Conservation (phyloP, 129 eudicot genomes). For the Tanacetum coccineum region DNA sequence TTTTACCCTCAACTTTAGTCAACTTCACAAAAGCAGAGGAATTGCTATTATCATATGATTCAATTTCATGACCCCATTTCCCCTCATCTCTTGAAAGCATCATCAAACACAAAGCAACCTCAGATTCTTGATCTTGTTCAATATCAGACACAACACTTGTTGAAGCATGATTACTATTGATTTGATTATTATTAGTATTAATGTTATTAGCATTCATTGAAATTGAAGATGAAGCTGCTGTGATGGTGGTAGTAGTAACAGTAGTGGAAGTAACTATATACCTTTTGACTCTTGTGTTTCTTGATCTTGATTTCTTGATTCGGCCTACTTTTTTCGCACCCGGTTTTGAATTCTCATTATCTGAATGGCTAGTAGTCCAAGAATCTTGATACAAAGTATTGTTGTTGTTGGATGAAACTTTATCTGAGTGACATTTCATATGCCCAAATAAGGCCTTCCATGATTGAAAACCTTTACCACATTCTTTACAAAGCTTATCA, state of each 20-base stretch:
- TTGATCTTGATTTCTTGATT: conserved; percentile 46
- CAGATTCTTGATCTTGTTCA: conserved; percentile 70
- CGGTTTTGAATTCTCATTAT: conserved; percentile 30
- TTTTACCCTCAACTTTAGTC: conserved; percentile 35
- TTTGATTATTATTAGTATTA: conserved; percentile 27
- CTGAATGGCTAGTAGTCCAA: conserved; percentile 46
- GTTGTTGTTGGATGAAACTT: conserved; percentile 27
- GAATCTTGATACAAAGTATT: conserved; percentile 38
- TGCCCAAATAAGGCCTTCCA: conserved; percentile 91
- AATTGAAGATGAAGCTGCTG: conserved; percentile 38
- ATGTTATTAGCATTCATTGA: conserved; percentile 30
- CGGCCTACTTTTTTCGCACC: conserved; percentile 24
- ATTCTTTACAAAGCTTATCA: conserved; percentile 59
- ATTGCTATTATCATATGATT: conserved; percentile 42
- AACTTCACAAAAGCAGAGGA: conserved; percentile 38
- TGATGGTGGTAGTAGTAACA: conserved; percentile 32
- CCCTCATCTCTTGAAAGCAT: conserved; percentile 67
- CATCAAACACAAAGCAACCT: conserved; percentile 79
- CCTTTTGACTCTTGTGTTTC: conserved; percentile 43
- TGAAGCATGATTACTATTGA: conserved; percentile 30
- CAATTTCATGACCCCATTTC: conserved; percentile 38
- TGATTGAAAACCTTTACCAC: conserved; percentile 75
- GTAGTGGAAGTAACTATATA: conserved; percentile 35
- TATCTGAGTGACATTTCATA: conserved; percentile 81
- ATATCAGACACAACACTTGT: conserved; percentile 49